phyloP scores from a whole-genome alignment of 192 early-diverging fungal species.

The Coemansia sp. region DNA sequence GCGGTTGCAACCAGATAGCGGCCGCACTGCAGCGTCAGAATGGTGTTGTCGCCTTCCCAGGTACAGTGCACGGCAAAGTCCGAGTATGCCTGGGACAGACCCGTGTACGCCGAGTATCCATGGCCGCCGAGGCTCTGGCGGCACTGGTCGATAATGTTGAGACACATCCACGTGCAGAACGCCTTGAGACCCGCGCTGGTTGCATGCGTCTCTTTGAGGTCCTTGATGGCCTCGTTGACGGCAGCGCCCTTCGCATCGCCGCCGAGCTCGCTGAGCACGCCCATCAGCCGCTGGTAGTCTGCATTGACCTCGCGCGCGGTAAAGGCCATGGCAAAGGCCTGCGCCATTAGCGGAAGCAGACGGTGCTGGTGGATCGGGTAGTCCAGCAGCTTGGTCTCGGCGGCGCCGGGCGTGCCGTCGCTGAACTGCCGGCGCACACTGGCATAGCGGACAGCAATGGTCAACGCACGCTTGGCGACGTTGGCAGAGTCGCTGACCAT shows the following conservation, averaged over 20 bases:
- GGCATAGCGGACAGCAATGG: conserved; percentile 88
- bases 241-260: conserved; percentile 57
- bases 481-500: conserved; percentile 85
- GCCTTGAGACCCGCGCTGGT: conserved; percentile 90
- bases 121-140: conserved; percentile 89
- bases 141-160: conserved; percentile 88
- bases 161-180: conserved; percentile 88
- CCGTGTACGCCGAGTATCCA: conserved; percentile 90
- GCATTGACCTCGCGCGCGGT: conserved; percentile 77
- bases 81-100: conserved; percentile 76
- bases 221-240: conserved; percentile 61
- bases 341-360: conserved; percentile 86
- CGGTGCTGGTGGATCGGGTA: conserved; percentile 93
- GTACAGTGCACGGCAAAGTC: conserved; percentile 91
- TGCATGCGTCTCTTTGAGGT: conserved; percentile 87
- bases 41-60: conserved; percentile 90
- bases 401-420: conserved; percentile 55
- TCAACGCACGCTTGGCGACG: conserved; percentile 83
- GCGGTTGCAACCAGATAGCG: conserved; percentile 77
- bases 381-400: conserved; percentile 87
- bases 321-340: conserved; percentile 88
- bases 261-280: conserved; percentile 64
- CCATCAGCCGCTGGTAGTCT: conserved; percentile 78
- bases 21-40: conserved; percentile 83
- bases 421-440: conserved; percentile 89